phyloP scores from a whole-genome alignment of 2,329 filamentous ascomycete genomes.

The Fusarium sp. region DNA sequence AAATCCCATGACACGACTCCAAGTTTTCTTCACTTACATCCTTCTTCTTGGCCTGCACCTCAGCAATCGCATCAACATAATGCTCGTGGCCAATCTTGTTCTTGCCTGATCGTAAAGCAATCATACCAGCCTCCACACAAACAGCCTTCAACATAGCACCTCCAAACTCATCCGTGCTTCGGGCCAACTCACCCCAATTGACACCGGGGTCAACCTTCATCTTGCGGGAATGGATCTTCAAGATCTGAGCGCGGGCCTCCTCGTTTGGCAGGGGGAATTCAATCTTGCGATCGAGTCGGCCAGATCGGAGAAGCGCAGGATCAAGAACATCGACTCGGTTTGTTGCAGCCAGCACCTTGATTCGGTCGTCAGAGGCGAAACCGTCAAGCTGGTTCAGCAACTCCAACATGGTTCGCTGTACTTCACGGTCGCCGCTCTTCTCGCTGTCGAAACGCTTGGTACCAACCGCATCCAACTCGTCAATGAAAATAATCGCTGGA shows the following conservation, averaged over 20 bases:
- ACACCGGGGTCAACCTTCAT: slow-evolving; percentile 95
- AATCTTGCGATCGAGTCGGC: slow-evolving; percentile 94
- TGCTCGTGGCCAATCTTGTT: slow-evolving; percentile 98
- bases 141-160: slow-evolving; percentile 98
- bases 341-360: slow-evolving; percentile 94
- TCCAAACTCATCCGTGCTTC: slow-evolving; percentile 98
- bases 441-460: slow-evolving; percentile 99
- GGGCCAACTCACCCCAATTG: slow-evolving; percentile 95
- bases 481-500: slow-evolving; percentile 98
- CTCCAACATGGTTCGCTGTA: slow-evolving; percentile 98
- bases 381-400: slow-evolving; percentile 98
- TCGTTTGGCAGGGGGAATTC: slow-evolving; percentile 98
- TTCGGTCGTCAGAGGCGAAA: slow-evolving; percentile 94
- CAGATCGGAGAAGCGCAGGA: slow-evolving; percentile 88
- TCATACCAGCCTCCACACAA: slow-evolving; percentile 99
- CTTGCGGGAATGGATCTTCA: slow-evolving; percentile 97
- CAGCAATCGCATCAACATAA: slow-evolving; percentile 97
- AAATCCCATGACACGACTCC: background rate
- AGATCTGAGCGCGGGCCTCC: slow-evolving; percentile 94
- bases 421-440: slow-evolving; percentile 96
- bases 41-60: slow-evolving; percentile 97
- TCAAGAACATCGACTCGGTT: slow-evolving; percentile 96
- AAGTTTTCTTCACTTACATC: slow-evolving; percentile 63
- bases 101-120: slow-evolving; percentile 91
- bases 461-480: slow-evolving; percentile 97